phyloP scores from a whole-genome alignment of 768 basidiomycete species.

The Holtermanniella nyarrowii region DNA sequence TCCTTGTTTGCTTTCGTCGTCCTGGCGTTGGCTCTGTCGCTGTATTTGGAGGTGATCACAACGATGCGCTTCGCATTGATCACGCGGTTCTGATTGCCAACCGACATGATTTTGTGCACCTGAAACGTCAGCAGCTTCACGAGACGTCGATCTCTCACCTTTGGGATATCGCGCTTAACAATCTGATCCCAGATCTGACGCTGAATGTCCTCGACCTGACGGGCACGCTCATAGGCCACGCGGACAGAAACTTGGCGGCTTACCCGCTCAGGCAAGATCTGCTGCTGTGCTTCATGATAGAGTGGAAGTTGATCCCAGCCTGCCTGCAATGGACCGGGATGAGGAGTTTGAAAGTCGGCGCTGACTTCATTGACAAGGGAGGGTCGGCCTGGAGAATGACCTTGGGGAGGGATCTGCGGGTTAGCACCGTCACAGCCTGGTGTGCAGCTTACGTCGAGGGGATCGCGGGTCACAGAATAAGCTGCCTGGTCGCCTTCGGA shows the following conservation, averaged over 20 bases:
- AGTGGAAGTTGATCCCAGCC: neutral
- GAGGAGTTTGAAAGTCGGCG: no score
- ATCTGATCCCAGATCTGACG: slow-evolving; percentile 21
- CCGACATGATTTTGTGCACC: neutral
- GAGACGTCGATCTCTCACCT: slow-evolving; percentile 14
- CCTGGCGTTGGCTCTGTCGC: neutral
- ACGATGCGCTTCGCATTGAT: slow-evolving; percentile 3
- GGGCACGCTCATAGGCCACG: neutral
- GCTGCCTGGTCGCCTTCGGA: neutral
- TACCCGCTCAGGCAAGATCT: no score
- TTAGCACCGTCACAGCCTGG: no score
- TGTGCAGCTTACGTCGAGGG: no score
- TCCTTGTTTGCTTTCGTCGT: slow-evolving; percentile 25
- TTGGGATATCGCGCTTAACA: slow-evolving; percentile 25
- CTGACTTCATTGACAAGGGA: no score
- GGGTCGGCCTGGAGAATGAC: no score
- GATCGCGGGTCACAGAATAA: no score
- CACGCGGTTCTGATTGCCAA: neutral
- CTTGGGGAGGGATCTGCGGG: no score
- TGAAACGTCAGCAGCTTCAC: neutral
- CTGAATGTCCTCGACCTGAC: slow-evolving; percentile 26
- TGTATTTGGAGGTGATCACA: slow-evolving; percentile 1
- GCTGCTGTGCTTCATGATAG: neutral
- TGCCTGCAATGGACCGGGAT: no score
- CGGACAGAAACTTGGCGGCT: neutral